Evolutionary conservation across 768 basidiomycete genomes (phyloP), one percentile per base, ranked within the genome.

Genomic region (Hygrocybe punicea): DNA sequence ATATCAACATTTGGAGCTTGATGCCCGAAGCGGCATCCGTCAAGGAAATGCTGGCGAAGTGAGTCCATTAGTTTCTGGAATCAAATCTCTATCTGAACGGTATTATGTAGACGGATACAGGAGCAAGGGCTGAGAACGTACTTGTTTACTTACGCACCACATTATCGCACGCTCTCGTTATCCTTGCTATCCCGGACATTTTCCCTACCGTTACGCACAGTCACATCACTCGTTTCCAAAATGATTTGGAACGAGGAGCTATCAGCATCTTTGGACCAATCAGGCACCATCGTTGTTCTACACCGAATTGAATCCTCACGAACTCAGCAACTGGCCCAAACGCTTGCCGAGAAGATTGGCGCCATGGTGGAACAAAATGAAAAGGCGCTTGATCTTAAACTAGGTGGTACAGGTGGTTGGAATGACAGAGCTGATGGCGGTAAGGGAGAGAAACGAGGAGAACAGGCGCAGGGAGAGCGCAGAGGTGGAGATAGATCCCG

Each of bases 191-290:
- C 95, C 9, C 81, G 84, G 47, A 95, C 93, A 1, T 98, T 98
- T 76, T 86, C 86, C 8, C 78, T 98, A 29, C 82, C 95, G 3
- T 72, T 87, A 49, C 83, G 88, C 40, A 76, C 86, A 4, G 92
- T 98, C 4, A 93, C 88, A 7, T 93, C 93, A 11, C 85, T 97
- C 62, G 90, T 98, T 39, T 95, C 92, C 24, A 92, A 94, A 73
- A 98, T 99, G 97, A 97, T 98, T 64, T 98, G 95, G 93, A 93
- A 82, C 66, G 97, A 98, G 65, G 94, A 98, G 67, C 78, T 99
- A 10, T 80, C 89, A 1, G 97, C 96, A 2, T 95, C 94, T 14
- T 79, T 98, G 54, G 97, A 98, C 70, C 93, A 91, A 68, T 87
- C 91, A 16, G 86, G 86, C 21, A 88, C 86, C 36, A 93, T 96